Evolutionary conservation across 495 filamentous ascomycete genomes (phyloP).

Genomic region (Trichoderma gamsii): DNA sequence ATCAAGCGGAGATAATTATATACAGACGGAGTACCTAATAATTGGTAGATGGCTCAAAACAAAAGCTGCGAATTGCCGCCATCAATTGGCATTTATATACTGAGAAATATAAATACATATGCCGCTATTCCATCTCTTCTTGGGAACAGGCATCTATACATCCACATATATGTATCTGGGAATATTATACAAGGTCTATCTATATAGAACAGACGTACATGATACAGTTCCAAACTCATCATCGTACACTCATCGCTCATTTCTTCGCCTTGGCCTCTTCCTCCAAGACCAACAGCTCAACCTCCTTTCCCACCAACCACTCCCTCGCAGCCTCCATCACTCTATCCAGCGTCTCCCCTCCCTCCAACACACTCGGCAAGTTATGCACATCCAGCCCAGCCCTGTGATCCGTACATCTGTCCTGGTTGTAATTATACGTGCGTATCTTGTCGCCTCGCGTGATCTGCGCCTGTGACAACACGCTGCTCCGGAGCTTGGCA

Average conservation of each 20-base stretch:
- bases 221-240: no score
- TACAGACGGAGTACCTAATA: no score
- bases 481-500: slow-evolving; percentile 62
- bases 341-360: slow-evolving; percentile 62
- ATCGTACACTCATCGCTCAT: not conserved
- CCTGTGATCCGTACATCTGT: slow-evolving; percentile 89
- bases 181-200: not conserved
- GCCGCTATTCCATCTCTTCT: not conserved
- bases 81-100: no score
- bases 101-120: not conserved
- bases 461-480: slow-evolving; percentile 71
- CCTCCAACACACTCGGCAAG: slow-evolving; percentile 71
- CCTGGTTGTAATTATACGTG: slow-evolving; percentile 93
- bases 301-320: slow-evolving; percentile 74
- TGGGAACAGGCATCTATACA: not conserved
- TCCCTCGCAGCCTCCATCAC: slow-evolving; percentile 74
- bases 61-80: not conserved
- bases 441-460: slow-evolving; percentile 88
- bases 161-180: not conserved
- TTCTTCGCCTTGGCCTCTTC: slow-evolving; percentile 27
- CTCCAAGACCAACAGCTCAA: slow-evolving; percentile 57
- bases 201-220: no score
- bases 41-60: no score
- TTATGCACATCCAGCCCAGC: slow-evolving; percentile 77
- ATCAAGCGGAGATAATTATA: no score